Base-by-base conservation (phyloP, 768 basidiomycete species). In the Rhizopogon rudus region DNA sequence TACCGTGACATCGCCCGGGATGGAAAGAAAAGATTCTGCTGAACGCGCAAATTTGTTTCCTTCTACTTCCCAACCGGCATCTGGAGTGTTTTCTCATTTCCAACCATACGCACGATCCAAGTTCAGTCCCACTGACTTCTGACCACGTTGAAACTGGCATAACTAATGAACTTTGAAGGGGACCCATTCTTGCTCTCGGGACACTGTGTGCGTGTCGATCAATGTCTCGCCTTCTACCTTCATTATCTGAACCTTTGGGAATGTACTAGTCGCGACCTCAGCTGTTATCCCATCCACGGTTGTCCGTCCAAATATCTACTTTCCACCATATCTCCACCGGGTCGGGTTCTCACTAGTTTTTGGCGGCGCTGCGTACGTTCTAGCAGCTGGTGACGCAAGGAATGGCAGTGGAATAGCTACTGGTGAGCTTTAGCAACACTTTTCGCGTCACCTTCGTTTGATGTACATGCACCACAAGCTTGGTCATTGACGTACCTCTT, bases 401-500 rank as follows among this genome's bases (percentile, higher is more conserved):
- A 79, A 80, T 52, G 79, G 79, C 1, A 70, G 73, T 51, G 79
- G 78, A 0, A 74, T 78, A 20, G 60, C 72, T 17, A 79, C 67
- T 16, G 67, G 67, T 62, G 22, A 33, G 62, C 10, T 31, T 17
- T 53, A 37, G 12, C 33, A 16, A 2, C 12, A 28, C 17, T 12
- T 35, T 17, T 41, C 9, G 20, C 39, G 37, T n/a, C 1, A 16
- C 50, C 25, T 25, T 25, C 25, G n/a, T 5, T 5, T 28, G 40
- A 17, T n/a, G 5, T 10, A 40, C 13, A 40, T 56, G 22, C 33
- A n/a, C 43, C 53, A 39, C 44, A 75, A 75, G 77, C 76, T 6
- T 78, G 75, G 75, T 75, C 75, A n/a, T 60, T 78, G 44, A 77
- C 72, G 35, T 78, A 77, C 55, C 69, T 78, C 35, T 62, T 75